phyloP scores from a whole-genome alignment of 352 stramenopile genomes.

The Phytophthora litchii region DNA sequence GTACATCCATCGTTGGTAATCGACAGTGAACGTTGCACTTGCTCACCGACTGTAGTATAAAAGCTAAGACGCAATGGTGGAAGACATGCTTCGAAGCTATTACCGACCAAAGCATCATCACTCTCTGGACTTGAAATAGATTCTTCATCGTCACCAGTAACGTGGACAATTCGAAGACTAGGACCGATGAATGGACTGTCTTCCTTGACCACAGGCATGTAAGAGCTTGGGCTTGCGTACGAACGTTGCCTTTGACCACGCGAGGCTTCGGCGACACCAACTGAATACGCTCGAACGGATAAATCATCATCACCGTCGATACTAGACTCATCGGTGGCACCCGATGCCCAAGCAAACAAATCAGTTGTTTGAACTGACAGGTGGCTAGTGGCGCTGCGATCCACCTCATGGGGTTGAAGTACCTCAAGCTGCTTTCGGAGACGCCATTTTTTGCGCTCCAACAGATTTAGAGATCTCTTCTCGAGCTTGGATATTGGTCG shows the following conservation, averaged over 20 bases:
- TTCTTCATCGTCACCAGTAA: constrained; percentile 21
- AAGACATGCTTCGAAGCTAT: background rate
- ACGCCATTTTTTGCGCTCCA: constrained; percentile 66
- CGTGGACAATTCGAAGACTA: constrained; percentile 26
- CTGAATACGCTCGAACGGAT: constrained; percentile 14
- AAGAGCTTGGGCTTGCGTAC: constrained; percentile 16
- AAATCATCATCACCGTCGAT: constrained; percentile 6
- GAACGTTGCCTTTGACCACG: constrained; percentile 18
- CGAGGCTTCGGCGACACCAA: constrained; percentile 14
- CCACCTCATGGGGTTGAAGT: constrained; percentile 69
- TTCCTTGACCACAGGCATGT: constrained; percentile 4
- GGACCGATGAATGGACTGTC: constrained; percentile 20
- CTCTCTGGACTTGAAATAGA: background rate
- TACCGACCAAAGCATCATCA: background rate
- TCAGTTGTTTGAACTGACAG: constrained; percentile 62
- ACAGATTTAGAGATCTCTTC: constrained; percentile 54
- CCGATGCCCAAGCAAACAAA: constrained; percentile 75
- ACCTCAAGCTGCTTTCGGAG: constrained; percentile 72
- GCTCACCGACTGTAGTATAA: constrained; percentile 41
- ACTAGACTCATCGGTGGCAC: constrained; percentile 2
- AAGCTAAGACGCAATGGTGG: constrained; percentile 47
- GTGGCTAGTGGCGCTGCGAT: constrained; percentile 50
- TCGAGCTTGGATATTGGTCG: constrained; percentile 50
- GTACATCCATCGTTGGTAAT: constrained; percentile 62
- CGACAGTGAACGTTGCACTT: constrained; percentile 46